phyloP scores from a whole-genome alignment of 768 basidiomycete genomes.

The Rhodotorula paludigena region DNA sequence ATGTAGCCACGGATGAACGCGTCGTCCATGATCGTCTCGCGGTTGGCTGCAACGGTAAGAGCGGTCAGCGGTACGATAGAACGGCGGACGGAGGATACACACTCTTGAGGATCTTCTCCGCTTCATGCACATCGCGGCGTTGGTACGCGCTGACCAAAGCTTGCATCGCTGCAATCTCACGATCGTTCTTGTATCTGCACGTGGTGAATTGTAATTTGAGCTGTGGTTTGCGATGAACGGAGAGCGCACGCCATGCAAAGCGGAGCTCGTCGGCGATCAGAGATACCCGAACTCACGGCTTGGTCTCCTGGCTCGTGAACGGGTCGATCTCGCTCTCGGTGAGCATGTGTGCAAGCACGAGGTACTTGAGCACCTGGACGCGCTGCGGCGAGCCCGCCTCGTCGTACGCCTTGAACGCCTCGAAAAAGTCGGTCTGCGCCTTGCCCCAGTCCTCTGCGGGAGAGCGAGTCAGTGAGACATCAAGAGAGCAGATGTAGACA shows the following conservation, averaged over 20 bases:
- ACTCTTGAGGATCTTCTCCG: conserved; percentile 92
- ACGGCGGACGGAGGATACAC: conserved; percentile 27
- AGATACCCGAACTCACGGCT: conserved; percentile 65
- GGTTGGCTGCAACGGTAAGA: conserved; percentile 62
- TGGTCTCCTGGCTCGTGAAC: conserved; percentile 98
- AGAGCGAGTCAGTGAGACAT: background rate
- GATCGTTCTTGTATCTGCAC: conserved; percentile 87
- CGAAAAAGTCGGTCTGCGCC: conserved; percentile 97
- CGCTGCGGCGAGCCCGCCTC: conserved; percentile 94
- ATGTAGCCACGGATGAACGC: conserved; percentile 91
- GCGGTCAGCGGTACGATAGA: background rate
- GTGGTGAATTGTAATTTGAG: too few species aligned
- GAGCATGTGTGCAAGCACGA: conserved; percentile 95
- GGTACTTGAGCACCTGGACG: conserved; percentile 96
- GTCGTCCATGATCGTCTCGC: conserved; percentile 92
- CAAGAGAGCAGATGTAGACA: background rate
- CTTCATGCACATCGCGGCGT: conserved; percentile 89
- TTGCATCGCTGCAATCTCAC: conserved; percentile 97
- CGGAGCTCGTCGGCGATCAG: too few species aligned
- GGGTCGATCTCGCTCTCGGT: conserved; percentile 98
- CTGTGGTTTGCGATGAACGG: too few species aligned
- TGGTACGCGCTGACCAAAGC: conserved; percentile 95
- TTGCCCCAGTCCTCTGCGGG: conserved; percentile 85
- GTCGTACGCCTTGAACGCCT: conserved; percentile 97
- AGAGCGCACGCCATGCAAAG: too few species aligned